A percentile compares a stretch with the other conserved stretches of the same genome.
phyloP scores from a whole-genome alignment of 129 eudicot species.

The Heracleum sosnowskyi region DNA sequence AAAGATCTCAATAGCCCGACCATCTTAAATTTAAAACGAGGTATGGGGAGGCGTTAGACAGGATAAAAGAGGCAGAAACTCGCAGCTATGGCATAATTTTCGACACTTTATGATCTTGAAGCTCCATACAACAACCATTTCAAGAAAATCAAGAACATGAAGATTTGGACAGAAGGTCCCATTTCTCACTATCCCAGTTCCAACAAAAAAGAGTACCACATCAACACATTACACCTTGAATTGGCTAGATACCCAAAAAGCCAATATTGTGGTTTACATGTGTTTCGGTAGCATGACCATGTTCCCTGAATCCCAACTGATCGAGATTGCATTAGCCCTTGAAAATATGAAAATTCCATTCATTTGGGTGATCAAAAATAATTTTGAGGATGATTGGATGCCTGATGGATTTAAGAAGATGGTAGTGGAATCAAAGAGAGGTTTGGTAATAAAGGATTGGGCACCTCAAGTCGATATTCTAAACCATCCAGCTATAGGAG shows the following conservation, averaged over 20 bases:
- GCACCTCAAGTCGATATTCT: conserved; percentile 41
- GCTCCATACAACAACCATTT: conserved; percentile 33
- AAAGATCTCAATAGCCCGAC: conserved; percentile 23
- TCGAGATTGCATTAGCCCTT: conserved; percentile 34
- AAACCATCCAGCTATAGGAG: conserved; percentile 14
- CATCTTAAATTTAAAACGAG: neutral
- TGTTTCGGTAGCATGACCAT: conserved; percentile 39
- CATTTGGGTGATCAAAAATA: conserved; percentile 37
- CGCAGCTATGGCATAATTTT: conserved; percentile 33
- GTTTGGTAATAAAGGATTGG: conserved; percentile 30
- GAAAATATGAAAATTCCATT: conserved; percentile 26
- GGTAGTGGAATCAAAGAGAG: conserved; percentile 10
- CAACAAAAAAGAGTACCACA: neutral
- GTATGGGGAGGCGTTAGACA: neutral
- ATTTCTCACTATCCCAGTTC: conserved; percentile 13
- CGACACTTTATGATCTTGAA: conserved; percentile 34
- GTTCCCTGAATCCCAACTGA: conserved; percentile 29
- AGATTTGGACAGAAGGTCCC: conserved; percentile 35
- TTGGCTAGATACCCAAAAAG: conserved; percentile 32
- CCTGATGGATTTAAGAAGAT: conserved; percentile 31
- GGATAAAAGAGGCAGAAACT: conserved; percentile 12
- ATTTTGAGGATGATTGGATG: conserved; percentile 16
- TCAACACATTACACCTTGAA: neutral
- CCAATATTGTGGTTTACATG: conserved; percentile 25
- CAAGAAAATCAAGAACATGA: conserved; percentile 7